Evolutionary conservation across 2,329 filamentous ascomycete species (phyloP), one percentile per base, ranked within the genome.

Genomic region (Aspergillus sp.): DNA sequence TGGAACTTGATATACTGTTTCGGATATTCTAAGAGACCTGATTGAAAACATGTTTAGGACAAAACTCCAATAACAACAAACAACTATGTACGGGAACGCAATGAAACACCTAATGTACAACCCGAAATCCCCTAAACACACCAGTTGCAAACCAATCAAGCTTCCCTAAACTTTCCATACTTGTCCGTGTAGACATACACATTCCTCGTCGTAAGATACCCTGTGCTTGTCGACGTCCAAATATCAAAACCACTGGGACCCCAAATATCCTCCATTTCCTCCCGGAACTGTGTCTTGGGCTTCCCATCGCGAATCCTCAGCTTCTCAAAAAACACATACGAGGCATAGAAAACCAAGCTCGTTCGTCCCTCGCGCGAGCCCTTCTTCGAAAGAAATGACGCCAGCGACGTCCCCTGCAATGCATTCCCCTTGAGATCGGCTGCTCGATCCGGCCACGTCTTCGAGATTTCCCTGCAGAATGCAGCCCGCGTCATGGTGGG

Each of bases 281-380:
- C 50, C 12, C 83, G 72, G 64, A 79, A 77, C 65, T 80, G 77
- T 17, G 69, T 76, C 73, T 86, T 86, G 45, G 78, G 72, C 68
- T 82, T 84, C 0, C 73, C 71, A 52, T 82, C 74, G 64, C 76
- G 76, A 54, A 86, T 70, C 15, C 83, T 72, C 62, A 81, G 61
- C 73, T 86, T 86, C 72, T 87, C 83, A 63, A 86, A 86, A 67
- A 80, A 85, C 19, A 84, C 77, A 64, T 86, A 86, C 0, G 74
- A 76, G 3, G 77, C 79, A 62, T 86, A 86, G 64, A 80, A 86
- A 1, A 81, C 72, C 8, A 64, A 62, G 52, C 73, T 80, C 3
- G 77, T 80, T 53, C 82, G 82, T 4, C 84, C 83, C 2, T 74
- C 73, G 9, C 70, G 72, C 0, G 76, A 57, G 0, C 83, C 83